Conservation (phyloP, 371 early-diverging fungal genomes). For the Fennellomyces sp. region DNA sequence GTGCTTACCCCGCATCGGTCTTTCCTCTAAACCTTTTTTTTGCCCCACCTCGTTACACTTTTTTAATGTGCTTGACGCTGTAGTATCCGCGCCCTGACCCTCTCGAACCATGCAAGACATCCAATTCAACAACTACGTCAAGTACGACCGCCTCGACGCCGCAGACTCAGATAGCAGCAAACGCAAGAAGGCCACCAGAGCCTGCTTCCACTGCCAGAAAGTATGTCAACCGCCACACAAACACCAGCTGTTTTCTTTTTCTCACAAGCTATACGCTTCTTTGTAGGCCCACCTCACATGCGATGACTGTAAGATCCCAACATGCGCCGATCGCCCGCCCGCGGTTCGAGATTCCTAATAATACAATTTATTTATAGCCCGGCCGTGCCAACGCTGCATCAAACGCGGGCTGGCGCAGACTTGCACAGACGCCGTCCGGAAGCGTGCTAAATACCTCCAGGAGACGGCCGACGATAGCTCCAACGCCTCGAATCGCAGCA, state of each 20-base stretch:
- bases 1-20: background rate
- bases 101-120: slow-evolving; percentile 15
- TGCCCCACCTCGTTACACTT: background rate
- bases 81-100: too few relatives aligned
- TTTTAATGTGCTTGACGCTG: too few relatives aligned
- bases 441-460: slow-evolving; percentile 82
- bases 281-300: slow-evolving; percentile 61
- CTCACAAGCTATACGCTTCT: background rate
- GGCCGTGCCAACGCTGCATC: slow-evolving; percentile 86
- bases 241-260: background rate
- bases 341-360: background rate
- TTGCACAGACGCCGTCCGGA: slow-evolving; percentile 79
- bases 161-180: slow-evolving; percentile 25
- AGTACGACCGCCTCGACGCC: slow-evolving; percentile 15
- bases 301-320: slow-evolving; percentile 55
- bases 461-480: slow-evolving; percentile 30
- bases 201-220: slow-evolving; percentile 63
- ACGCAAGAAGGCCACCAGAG: slow-evolving; percentile 26
- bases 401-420: slow-evolving; percentile 74
- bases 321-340: background rate
- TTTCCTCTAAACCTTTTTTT: background rate
- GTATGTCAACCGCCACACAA: too few relatives aligned
- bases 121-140: slow-evolving; percentile 22
- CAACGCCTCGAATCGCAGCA: background rate
- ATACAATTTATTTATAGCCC: slow-evolving; percentile 38